phyloP scores from a whole-genome alignment of 106 monocot species.

The Dendrobium nobile region DNA sequence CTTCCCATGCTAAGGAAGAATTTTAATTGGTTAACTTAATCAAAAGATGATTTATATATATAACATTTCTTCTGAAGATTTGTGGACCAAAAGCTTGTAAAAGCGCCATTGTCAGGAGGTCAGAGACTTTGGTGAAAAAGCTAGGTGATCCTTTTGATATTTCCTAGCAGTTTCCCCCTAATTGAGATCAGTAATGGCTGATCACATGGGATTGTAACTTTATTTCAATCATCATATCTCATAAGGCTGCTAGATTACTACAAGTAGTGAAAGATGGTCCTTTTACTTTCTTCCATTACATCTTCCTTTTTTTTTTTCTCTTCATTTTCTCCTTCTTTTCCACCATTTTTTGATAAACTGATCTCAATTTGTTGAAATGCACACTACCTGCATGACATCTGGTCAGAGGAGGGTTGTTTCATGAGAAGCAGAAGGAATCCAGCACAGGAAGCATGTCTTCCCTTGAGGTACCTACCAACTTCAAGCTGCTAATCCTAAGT shows the following conservation, averaged over 20 bases:
- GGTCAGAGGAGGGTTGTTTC: not conserved
- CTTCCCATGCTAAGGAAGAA: too few relatives aligned
- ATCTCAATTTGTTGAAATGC: not conserved
- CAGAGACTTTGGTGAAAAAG: conserved; percentile 2
- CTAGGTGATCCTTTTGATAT: not conserved
- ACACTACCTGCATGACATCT: not conserved
- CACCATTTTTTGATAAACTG: not conserved
- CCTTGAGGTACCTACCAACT: not conserved
- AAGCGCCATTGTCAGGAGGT: not conserved
- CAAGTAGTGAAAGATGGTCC: not conserved
- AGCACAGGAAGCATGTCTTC: conserved; percentile 9
- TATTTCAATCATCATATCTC: not conserved
- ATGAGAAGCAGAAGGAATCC: conserved; percentile 7
- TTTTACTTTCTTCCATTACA: not conserved
- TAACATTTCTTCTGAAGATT: not conserved
- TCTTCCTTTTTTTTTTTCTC: too few relatives aligned
- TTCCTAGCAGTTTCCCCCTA: not conserved
- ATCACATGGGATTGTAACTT: not conserved
- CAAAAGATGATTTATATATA: too few relatives aligned
- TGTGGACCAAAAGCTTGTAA: not conserved
- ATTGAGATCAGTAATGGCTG: not conserved
- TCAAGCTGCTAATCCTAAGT: not conserved
- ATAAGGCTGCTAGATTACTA: not conserved
- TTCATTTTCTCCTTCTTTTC: not conserved
- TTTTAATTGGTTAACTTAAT: too few relatives aligned